Evolutionary conservation across 2,329 filamentous ascomycete species (phyloP).

Genomic region (Knufia petricola): DNA sequence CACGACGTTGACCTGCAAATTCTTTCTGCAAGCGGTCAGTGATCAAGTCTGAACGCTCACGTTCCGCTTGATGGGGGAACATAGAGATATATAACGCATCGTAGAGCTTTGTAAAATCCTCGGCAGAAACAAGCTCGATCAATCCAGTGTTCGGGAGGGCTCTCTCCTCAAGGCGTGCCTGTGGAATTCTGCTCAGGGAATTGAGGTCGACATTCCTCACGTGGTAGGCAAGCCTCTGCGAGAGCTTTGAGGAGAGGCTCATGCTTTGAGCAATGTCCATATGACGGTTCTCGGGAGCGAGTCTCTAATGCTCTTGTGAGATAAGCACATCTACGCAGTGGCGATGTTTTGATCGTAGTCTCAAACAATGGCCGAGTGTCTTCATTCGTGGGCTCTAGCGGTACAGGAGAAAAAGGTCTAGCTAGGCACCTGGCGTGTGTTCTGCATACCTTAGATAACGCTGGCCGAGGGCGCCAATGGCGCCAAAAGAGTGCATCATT

Average conservation of each 20-base stretch:
- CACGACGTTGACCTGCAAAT: slow-evolving; percentile 9
- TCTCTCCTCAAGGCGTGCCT: slow-evolving; percentile 10
- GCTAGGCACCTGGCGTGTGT: too few species aligned
- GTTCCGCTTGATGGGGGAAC: slow-evolving; percentile 16
- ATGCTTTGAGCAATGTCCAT: neutral
- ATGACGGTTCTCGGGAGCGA: too few species aligned
- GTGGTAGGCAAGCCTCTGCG: neutral
- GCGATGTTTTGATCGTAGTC: too few species aligned
- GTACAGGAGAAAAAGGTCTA: too few species aligned
- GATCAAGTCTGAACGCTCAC: slow-evolving; percentile 19
- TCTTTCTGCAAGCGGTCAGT: slow-evolving; percentile 17
- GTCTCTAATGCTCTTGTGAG: too few species aligned
- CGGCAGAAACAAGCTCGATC: slow-evolving; percentile 19
- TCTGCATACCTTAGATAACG: too few species aligned
- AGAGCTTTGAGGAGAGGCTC: neutral
- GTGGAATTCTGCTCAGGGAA: slow-evolving; percentile 10
- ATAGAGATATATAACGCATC: slow-evolving; percentile 17
- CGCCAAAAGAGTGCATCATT: too few species aligned
- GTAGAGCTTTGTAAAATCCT: slow-evolving; percentile 16
- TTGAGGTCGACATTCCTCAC: slow-evolving; percentile 3
- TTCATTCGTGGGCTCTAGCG: too few species aligned
- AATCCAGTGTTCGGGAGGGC: slow-evolving; percentile 16
- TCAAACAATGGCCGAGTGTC: too few species aligned
- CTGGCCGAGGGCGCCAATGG: too few species aligned
- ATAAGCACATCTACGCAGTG: too few species aligned